A percentile compares a stretch with the other conserved stretches of the same genome.
Conservation (phyloP, 177 flowering plant species). For the Vitis hybrid region DNA sequence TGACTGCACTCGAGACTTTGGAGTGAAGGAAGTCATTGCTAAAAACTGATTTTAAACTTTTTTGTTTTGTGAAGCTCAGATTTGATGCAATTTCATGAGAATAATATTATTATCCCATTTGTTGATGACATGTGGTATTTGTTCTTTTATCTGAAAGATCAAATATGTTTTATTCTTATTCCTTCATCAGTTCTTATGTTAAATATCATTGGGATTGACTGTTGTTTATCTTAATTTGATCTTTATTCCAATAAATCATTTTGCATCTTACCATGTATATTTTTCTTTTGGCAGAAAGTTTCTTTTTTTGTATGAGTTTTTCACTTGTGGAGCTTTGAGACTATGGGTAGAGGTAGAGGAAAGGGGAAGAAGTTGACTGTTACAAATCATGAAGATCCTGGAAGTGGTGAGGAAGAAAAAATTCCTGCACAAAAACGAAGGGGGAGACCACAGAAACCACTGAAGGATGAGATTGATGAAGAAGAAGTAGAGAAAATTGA, state of each 20-base stretch:
- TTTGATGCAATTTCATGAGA: no score
- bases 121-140: no score
- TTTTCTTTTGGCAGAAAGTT: slow-evolving; percentile 20
- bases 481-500: slow-evolving; percentile 34
- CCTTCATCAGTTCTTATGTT: not conserved
- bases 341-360: slow-evolving; percentile 53
- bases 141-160: no score
- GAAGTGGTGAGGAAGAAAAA: slow-evolving; percentile 49
- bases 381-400: slow-evolving; percentile 33
- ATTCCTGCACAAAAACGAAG: slow-evolving; percentile 43
- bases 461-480: slow-evolving; percentile 36
- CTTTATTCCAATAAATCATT: not conserved
- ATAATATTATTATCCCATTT: no score
- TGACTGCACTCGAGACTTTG: no score
- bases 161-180: no score
- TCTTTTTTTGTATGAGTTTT: slow-evolving; percentile 12
- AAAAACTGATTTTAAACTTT: no score
- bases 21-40: no score
- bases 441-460: slow-evolving; percentile 44
- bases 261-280: no score
- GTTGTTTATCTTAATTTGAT: not conserved
- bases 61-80: no score
- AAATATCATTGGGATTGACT: not conserved
- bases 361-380: slow-evolving; percentile 41
- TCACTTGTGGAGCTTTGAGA: slow-evolving; percentile 6